A percentile compares a stretch with the other conserved stretches of the same genome.
Evolutionary conservation across 768 basidiomycete genomes (phyloP).

Genomic region (Suillus subaureus): DNA sequence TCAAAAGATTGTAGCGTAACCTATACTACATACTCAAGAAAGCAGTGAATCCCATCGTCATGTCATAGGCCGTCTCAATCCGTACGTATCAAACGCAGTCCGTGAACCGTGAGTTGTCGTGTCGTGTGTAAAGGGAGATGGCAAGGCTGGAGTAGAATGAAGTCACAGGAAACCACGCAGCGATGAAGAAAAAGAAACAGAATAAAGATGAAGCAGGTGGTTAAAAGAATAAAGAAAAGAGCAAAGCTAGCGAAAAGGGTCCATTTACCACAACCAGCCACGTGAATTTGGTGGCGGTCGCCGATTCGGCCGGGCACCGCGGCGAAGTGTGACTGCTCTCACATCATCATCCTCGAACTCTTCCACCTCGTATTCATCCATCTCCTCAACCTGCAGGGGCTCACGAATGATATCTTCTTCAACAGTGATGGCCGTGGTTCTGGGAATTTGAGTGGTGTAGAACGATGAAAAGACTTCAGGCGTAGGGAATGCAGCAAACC

Average conservation of each 20-base stretch:
- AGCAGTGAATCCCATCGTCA: slow-evolving; percentile 13
- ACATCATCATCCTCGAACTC: slow-evolving; percentile 47
- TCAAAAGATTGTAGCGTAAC: slow-evolving; percentile 11
- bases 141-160: slow-evolving; percentile 9
- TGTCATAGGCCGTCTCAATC: slow-evolving; percentile 18
- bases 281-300: slow-evolving; percentile 43
- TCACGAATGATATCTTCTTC: slow-evolving; percentile 55
- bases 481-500: slow-evolving; percentile 70
- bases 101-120: slow-evolving; percentile 28
- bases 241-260: slow-evolving; percentile 35
- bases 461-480: slow-evolving; percentile 64
- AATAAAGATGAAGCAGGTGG: slow-evolving; percentile 23
- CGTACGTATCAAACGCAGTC: slow-evolving; percentile 19
- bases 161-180: slow-evolving; percentile 14
- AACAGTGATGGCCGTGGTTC: slow-evolving; percentile 71
- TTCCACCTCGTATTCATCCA: slow-evolving; percentile 38
- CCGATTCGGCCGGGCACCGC: slow-evolving; percentile 45
- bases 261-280: slow-evolving; percentile 60
- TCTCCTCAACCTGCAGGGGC: slow-evolving; percentile 38
- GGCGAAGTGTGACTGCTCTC: slow-evolving; percentile 43
- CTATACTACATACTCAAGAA: slow-evolving; percentile 21
- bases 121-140: slow-evolving; percentile 22
- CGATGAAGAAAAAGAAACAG: slow-evolving; percentile 4
- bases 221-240: slow-evolving; percentile 29
- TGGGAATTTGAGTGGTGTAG: slow-evolving; percentile 63